Evolutionary conservation across 768 basidiomycete genomes (phyloP), one percentile per base, ranked within the genome.

Genomic region (Auricularia sp.): DNA sequence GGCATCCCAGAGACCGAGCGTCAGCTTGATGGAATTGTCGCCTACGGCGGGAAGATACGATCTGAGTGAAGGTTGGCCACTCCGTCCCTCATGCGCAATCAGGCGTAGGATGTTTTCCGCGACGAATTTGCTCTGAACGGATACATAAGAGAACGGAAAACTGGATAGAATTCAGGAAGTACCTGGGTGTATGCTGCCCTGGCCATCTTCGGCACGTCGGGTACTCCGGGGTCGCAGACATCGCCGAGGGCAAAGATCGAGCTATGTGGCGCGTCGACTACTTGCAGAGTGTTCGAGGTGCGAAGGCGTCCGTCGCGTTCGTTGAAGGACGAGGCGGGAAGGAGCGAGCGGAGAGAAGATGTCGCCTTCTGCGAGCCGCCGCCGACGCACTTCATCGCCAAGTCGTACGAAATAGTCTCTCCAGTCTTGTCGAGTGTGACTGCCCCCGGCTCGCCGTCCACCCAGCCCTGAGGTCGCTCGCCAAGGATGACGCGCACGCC

Each of bases 241-340:
- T 88, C 86, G 8, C 86, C 86, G 5, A 86, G 72, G 10, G 80
- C 85, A 68, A 87, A 88, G 14, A 88, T 78, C 64, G 67, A 61
- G 4, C 67, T 66, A 33, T 62, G 67, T 8, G 66, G 37, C 18
- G 54, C 10, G 59, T 71, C 67, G 13, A 44, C 45, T 59, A 76
- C 65, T 47, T 72, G 74, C 6, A 75, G 67, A 1, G 74, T 74
- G 1, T 69, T 69, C 36, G 68, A 63, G 42, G 75, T 73, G 59
- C 42, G 62, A 36, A 75, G 63, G 67, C 65, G 69, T 10, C 71
- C 67, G 14, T 51, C 66, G 13, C 62, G 59, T 35, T 44, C 54
- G 62, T 70, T 65, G 14, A 66, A 61, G 11, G 21, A 51, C 5
- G 21, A 51, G 6, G 47, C 47, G 16, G 18, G 47, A 16, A 42